Conservation (phyloP, 1,139 yeast genomes). For the Blastobotrys buckinghamii region DNA sequence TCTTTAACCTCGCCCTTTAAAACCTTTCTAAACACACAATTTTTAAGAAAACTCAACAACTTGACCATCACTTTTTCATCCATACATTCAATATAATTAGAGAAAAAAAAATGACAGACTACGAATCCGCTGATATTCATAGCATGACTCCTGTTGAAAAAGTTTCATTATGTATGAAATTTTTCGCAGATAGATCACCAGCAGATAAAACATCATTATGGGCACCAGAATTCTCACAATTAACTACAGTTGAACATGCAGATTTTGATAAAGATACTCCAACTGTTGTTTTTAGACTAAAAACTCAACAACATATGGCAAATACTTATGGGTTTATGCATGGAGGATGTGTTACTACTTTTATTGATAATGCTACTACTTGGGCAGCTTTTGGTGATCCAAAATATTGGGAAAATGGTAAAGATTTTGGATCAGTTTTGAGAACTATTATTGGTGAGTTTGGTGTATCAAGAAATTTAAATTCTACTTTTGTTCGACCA, state of each 20-base stretch:
- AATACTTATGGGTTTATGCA: slow-evolving; percentile 24
- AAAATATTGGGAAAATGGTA: slow-evolving; percentile 24
- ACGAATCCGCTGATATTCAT: background rate
- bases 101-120: background rate
- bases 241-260: slow-evolving; percentile 2
- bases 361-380: slow-evolving; percentile 27
- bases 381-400: slow-evolving; percentile 26
- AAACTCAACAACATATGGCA: slow-evolving; percentile 10
- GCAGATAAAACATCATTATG: background rate
- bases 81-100: background rate
- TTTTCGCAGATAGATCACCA: background rate
- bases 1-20: background rate
- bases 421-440: slow-evolving; percentile 11
- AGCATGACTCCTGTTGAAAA: slow-evolving; percentile 2
- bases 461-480: slow-evolving; percentile 28
- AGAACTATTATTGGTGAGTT: slow-evolving; percentile 16
- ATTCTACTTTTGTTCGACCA: slow-evolving; percentile 28
- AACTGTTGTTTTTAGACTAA: slow-evolving; percentile 9
- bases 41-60: background rate
- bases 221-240: background rate
- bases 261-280: slow-evolving; percentile 4
- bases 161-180: slow-evolving; percentile 1
- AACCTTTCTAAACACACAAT: background rate
- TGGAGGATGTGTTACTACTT: slow-evolving; percentile 33
- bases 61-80: background rate